These are phyloP conservation scores for Leccinellum luteum DNA, from an alignment of 768 basidiomycete species.

Conservation along the genomic window DNA sequence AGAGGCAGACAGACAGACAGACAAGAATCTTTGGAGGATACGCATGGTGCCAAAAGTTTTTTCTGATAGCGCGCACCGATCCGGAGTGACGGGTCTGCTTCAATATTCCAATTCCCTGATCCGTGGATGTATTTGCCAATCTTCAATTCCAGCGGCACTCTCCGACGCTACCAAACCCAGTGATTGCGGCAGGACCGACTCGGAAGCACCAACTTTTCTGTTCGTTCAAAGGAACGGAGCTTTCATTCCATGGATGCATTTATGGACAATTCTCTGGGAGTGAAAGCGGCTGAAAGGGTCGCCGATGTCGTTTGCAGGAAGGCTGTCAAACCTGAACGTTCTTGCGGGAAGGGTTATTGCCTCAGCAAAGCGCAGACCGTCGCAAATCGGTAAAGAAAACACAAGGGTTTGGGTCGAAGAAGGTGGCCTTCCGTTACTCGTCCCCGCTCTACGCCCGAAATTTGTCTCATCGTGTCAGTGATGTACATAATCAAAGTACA, in stretches of 20 bases:
- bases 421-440: conserved; percentile 1
- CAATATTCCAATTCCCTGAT: conserved; percentile 17
- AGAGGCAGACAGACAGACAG: neutral
- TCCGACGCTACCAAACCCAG: conserved; percentile 10
- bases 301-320: conserved; percentile 6
- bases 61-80: conserved; percentile 9
- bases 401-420: conserved; percentile 1
- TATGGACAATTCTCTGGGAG: conserved; percentile 15
- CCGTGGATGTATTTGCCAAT: conserved; percentile 17
- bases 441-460: conserved; percentile 20
- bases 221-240: conserved; percentile 8
- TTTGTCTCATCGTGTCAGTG: neutral
- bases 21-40: conserved; percentile 4
- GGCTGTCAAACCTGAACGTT: conserved; percentile 6
- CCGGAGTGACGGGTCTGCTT: conserved; percentile 3
- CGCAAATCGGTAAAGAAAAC: conserved; percentile 6
- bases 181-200: conserved; percentile 7
- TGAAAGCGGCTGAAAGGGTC: conserved; percentile 13
- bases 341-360: conserved; percentile 12
- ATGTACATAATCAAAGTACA: conserved; percentile 11
- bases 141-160: conserved; percentile 14
- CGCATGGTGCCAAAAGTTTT: neutral
- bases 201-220: neutral
- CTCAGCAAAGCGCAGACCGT: conserved; percentile 1
- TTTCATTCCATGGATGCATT: conserved; percentile 2